phyloP scores from a whole-genome alignment of 495 filamentous ascomycete genomes.

The Xylaria cubensis region DNA sequence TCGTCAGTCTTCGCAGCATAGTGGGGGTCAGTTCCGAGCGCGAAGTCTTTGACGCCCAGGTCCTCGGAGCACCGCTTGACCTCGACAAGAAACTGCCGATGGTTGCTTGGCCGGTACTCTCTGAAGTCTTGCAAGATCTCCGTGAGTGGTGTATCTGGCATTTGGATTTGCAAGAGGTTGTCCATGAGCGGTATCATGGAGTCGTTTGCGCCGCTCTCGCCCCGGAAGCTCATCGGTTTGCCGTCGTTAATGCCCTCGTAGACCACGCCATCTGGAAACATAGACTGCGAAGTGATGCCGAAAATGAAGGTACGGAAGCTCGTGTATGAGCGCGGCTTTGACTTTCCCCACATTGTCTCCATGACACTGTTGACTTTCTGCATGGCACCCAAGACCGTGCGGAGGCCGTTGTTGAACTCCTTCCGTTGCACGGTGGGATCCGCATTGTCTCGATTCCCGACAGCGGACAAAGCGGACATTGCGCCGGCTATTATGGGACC shows the following conservation, averaged over 20 bases:
- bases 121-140: conserved; percentile 86
- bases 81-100: conserved; percentile 80
- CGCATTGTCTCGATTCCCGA: conserved; percentile 44
- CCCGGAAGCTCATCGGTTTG: conserved; percentile 76
- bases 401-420: conserved; percentile 68
- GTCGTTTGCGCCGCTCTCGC: conserved; percentile 90
- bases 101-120: conserved; percentile 81
- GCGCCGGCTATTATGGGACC: conserved; percentile 72
- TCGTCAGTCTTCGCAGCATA: conserved; percentile 25
- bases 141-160: conserved; percentile 85
- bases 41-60: conserved; percentile 66
- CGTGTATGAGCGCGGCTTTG: conserved; percentile 77
- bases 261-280: conserved; percentile 89
- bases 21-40: conserved; percentile 59
- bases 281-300: conserved; percentile 84
- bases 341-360: conserved; percentile 90
- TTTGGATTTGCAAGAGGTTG: conserved; percentile 77
- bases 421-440: conserved; percentile 45
- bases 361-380: conserved; percentile 76
- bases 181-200: conserved; percentile 86
- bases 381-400: conserved; percentile 66
- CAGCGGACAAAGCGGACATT: conserved; percentile 66
- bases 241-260: conserved; percentile 79
- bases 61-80: conserved; percentile 63
- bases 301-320: conserved; percentile 94